phyloP scores from a whole-genome alignment of 495 filamentous ascomycete genomes.

The Trichocladium antarcticum region DNA sequence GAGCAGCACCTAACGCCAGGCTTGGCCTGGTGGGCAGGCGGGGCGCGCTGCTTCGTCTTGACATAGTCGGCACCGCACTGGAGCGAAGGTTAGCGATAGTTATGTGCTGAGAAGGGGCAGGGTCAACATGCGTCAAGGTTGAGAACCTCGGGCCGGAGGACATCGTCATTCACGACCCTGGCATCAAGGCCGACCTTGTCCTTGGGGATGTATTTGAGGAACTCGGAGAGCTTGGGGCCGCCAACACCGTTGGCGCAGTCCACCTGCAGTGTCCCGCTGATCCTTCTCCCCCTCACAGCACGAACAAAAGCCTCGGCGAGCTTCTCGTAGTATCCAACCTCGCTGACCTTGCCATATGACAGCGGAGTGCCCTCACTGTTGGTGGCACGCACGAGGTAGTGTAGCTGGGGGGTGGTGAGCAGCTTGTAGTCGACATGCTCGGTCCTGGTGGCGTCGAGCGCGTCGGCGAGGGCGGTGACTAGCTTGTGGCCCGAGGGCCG shows the following conservation, averaged over 20 bases:
- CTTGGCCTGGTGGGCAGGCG: slow-evolving; percentile 65
- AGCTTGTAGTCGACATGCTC: slow-evolving; percentile 71
- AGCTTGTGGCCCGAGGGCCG: slow-evolving; percentile 80
- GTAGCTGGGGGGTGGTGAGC: slow-evolving; percentile 89
- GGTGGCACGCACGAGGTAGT: slow-evolving; percentile 89
- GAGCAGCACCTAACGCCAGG: slow-evolving; percentile 77
- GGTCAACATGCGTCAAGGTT: slow-evolving; percentile 63
- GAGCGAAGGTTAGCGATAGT: slow-evolving; percentile 9
- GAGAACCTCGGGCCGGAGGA: slow-evolving; percentile 73
- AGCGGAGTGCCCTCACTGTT: slow-evolving; percentile 77
- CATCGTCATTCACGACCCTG: slow-evolving; percentile 82
- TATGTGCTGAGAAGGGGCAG: neutral
- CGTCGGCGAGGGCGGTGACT: slow-evolving; percentile 62
- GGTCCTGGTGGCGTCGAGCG: slow-evolving; percentile 60
- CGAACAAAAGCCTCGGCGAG: slow-evolving; percentile 65
- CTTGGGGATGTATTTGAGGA: slow-evolving; percentile 70
- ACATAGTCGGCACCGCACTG: slow-evolving; percentile 95
- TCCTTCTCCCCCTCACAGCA: slow-evolving; percentile 63
- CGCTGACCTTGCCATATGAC: slow-evolving; percentile 77
- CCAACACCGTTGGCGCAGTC: slow-evolving; percentile 97
- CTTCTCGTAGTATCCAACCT: slow-evolving; percentile 92
- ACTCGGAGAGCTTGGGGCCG: slow-evolving; percentile 76
- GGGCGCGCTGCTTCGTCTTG: slow-evolving; percentile 89
- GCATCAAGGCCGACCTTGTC: slow-evolving; percentile 60
- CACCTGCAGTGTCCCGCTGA: slow-evolving; percentile 61